Conservation (phyloP, 768 basidiomycete species). For the Postia placenta region DNA sequence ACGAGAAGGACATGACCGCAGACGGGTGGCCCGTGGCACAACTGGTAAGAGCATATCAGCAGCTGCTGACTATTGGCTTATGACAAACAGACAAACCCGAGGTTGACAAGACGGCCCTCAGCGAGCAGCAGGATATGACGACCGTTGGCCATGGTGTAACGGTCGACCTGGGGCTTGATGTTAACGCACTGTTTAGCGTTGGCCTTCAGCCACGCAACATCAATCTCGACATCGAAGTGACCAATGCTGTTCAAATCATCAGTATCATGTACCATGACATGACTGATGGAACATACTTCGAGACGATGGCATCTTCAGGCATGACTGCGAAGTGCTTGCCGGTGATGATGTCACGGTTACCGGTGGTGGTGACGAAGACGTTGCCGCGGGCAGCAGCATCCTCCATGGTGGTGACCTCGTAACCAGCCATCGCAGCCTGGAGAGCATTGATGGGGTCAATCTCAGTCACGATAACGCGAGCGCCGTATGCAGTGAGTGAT, state of each 20-base stretch:
- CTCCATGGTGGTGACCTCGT: conserved; percentile 98
- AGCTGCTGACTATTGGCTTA: too few relatives aligned
- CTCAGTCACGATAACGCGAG: conserved; percentile 93
- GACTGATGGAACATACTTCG: conserved; percentile 54
- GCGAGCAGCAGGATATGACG: conserved; percentile 97
- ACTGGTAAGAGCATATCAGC: conserved; percentile 28
- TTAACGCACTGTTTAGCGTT: conserved; percentile 81
- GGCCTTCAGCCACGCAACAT: conserved; percentile 96
- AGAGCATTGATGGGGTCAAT: conserved; percentile 99
- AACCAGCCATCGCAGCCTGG: conserved; percentile 99
- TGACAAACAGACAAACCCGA: conserved; percentile 40
- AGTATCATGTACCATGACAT: conserved; percentile 28
- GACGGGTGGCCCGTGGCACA: conserved; percentile 99
- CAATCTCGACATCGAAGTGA: conserved; percentile 87
- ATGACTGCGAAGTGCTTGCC: conserved; percentile 87
- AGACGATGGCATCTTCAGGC: conserved; percentile 98
- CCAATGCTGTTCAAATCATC: conserved; percentile 40
- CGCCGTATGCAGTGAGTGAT: conserved; percentile 94
- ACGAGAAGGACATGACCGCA: conserved; percentile 99
- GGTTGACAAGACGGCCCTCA: conserved; percentile 97
- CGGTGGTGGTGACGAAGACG: conserved; percentile 97
- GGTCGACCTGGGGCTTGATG: conserved; percentile 99
- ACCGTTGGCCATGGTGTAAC: conserved; percentile 87
- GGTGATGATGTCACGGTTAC: conserved; percentile 97
- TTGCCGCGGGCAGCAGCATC: conserved; percentile 86